Conservation (phyloP, 2,329 filamentous ascomycete genomes). For the Metarhizium anisopliae region DNA sequence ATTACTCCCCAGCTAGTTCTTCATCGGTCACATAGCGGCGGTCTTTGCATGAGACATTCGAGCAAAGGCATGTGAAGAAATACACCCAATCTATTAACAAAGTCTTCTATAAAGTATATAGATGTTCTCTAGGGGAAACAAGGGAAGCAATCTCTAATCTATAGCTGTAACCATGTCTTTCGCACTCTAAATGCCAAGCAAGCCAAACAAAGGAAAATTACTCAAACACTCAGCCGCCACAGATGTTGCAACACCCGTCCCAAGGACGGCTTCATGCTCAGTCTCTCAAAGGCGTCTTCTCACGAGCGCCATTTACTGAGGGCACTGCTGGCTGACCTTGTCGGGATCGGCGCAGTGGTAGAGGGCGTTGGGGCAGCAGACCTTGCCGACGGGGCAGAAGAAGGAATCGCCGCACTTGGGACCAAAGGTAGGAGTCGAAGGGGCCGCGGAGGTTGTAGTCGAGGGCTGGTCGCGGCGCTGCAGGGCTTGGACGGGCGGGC, state of each 20-base stretch:
- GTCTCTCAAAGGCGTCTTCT: no score
- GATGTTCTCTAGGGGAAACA: no score
- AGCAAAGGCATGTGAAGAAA: not conserved
- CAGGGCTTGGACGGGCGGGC: not conserved
- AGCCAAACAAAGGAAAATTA: no score
- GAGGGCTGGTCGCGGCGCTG: slow-evolving; percentile 1
- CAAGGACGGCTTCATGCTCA: no score
- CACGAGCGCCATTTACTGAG: not conserved
- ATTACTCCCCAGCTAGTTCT: no score
- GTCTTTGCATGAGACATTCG: no score
- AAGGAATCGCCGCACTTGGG: slow-evolving; percentile 8
- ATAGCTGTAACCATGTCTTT: no score
- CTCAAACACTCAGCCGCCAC: no score
- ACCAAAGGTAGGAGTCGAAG: slow-evolving; percentile 2
- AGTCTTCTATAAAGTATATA: not conserved
- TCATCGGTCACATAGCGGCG: no score
- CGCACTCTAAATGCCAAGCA: no score
- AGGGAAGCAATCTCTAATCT: no score
- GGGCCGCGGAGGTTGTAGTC: not conserved
- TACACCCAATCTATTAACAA: not conserved
- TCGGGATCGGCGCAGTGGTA: slow-evolving; percentile 7
- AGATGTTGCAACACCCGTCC: no score
- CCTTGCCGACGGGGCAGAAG: slow-evolving; percentile 6
- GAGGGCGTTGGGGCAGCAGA: slow-evolving; percentile 7
- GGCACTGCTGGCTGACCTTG: slow-evolving; percentile 6